These are phyloP conservation scores for Lactarius psammicola DNA, from an alignment of 768 basidiomycete genomes.

Conservation along the genomic window DNA sequence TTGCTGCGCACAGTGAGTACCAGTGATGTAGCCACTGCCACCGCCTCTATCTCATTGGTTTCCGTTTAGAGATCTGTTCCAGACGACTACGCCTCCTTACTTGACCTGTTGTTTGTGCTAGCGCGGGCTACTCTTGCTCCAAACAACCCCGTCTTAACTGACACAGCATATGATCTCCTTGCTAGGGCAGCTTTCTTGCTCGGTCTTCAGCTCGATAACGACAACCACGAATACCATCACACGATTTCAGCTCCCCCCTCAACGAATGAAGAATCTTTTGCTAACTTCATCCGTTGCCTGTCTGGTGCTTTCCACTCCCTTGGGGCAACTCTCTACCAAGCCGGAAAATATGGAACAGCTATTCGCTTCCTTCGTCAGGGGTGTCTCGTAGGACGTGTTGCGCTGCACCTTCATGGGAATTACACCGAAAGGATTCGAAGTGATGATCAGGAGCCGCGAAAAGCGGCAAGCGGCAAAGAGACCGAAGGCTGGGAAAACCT, in stretches of 20 bases:
- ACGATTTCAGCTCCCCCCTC: neutral
- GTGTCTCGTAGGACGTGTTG: conserved; percentile 55
- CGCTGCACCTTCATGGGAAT: conserved; percentile 33
- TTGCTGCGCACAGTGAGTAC: conserved; percentile 7
- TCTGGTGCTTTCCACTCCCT: conserved; percentile 72
- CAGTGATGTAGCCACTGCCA: neutral
- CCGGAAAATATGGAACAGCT: conserved; percentile 56
- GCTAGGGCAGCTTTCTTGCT: conserved; percentile 41
- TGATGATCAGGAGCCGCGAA: conserved; percentile 33
- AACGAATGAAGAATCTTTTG: conserved; percentile 25
- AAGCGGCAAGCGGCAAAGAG: conserved; percentile 24
- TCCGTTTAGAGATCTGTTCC: conserved; percentile 29
- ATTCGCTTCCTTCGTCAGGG: conserved; percentile 64
- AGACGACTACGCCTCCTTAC: conserved; percentile 43
- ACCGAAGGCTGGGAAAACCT: conserved; percentile 55
- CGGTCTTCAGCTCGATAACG: conserved; percentile 15
- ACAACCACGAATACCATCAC: conserved; percentile 1
- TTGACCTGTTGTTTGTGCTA: conserved; percentile 58
- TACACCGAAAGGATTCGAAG: conserved; percentile 16
- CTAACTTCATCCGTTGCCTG: conserved; percentile 65
- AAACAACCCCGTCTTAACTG: conserved; percentile 47
- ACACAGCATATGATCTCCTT: conserved; percentile 47
- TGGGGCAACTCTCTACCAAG: conserved; percentile 69
- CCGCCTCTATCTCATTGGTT: neutral
- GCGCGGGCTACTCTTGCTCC: conserved; percentile 45